A percentile compares a stretch with the other conserved stretches of the same genome.
phyloP scores from a whole-genome alignment of 768 basidiomycete genomes.

The Mycena pura region DNA sequence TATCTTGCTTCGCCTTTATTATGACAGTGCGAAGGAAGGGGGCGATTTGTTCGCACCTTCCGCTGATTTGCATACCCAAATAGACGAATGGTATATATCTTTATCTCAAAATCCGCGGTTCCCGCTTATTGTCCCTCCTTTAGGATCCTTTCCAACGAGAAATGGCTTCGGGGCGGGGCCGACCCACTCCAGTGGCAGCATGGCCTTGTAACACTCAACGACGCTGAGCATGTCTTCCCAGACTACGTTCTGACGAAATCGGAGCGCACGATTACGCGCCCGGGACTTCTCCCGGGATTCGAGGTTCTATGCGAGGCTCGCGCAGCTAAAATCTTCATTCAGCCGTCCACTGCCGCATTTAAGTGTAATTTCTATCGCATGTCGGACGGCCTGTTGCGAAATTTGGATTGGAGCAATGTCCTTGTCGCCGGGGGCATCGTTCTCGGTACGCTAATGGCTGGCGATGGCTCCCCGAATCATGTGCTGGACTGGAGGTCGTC shows the following conservation, averaged over 20 bases:
- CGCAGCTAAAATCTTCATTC: neutral
- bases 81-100: slow-evolving; percentile 2
- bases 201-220: slow-evolving; percentile 1
- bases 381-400: neutral
- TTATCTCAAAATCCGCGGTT: neutral
- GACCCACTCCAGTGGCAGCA: neutral
- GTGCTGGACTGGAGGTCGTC: neutral
- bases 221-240: slow-evolving; percentile 5
- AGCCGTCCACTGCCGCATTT: slow-evolving; percentile 8
- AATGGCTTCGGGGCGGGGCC: neutral
- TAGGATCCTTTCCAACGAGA: slow-evolving; percentile 16
- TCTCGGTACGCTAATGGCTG: neutral
- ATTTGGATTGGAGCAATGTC: slow-evolving; percentile 14
- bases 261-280: neutral
- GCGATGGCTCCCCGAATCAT: neutral
- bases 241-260: neutral
- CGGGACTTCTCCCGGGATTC: neutral
- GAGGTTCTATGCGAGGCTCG: neutral
- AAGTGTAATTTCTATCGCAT: neutral
- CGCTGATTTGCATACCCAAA: too few species aligned
- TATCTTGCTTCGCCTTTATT: neutral
- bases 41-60: neutral
- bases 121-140: too few species aligned
- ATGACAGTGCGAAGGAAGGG: neutral
- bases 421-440: slow-evolving; percentile 14